Base-by-base conservation (phyloP, 2,329 filamentous ascomycete species). In the Cercospora sp. region DNA sequence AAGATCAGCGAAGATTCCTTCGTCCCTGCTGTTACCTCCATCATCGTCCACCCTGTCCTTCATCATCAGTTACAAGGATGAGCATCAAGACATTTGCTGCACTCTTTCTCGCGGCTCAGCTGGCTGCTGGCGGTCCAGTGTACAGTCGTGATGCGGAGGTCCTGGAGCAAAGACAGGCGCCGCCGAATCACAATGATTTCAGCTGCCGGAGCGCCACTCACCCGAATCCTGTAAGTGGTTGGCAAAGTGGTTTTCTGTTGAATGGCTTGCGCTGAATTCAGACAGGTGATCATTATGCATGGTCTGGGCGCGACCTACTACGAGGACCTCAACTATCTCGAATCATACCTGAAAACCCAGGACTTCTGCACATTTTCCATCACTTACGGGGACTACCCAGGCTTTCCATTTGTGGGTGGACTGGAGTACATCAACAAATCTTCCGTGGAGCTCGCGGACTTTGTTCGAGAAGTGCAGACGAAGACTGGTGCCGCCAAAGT, bases 241-340 rank as follows among this genome's bases (percentile, higher is more conserved):
- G 16, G 53, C 12, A 33, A 36, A 1, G 2, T 5, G 6, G 0
- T 13, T 9, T 48, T 16, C 7, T 59, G 20, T 57, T 12, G 7
- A 51, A 3, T 20, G n/a, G 5, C 28, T 3, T 1, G 30, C 4
- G 16, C 55, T 59, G 55, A 51, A 42, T 23, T 1, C 2, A 3
- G 31, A 4, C 8, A 64, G 65, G 65, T 73, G 16, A 57, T 73
- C 23, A 60, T 74, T 36, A 66, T 74, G 48, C 73, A 74, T 60
- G 73, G 73, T 18, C 63, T 74, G 3, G 73, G 73, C 33, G 72
- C 73, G 18, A 74, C 72, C 18, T 74, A 72, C 68, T 73, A 73
- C 62, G 72, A 73, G 64, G 73, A 74, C 65, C 67, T 74, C 28
- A 74, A 74, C 58, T 31, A 61, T 2, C 71, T 74, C 1, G 68